Evolutionary conservation across 2,329 filamentous ascomycete species (phyloP).

Genomic region (Diaporthe sp.): DNA sequence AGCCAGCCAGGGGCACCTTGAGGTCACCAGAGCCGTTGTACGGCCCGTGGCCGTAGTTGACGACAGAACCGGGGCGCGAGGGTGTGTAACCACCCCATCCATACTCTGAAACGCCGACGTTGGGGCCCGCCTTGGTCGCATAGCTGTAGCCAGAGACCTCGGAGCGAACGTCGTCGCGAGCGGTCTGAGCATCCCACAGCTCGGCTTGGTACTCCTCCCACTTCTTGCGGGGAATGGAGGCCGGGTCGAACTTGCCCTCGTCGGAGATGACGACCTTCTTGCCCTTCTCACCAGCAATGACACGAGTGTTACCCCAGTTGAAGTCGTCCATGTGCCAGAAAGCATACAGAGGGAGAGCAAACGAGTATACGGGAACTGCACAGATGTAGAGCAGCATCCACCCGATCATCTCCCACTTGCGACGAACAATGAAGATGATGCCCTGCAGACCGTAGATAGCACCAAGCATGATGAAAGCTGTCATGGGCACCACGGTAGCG

Average conservation of each 20-base stretch:
- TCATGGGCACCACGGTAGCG: slow-evolving; percentile 79
- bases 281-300: slow-evolving; percentile 94
- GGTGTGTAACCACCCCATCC: slow-evolving; percentile 70
- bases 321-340: slow-evolving; percentile 99
- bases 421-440: slow-evolving; percentile 94
- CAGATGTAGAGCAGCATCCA: slow-evolving; percentile 98
- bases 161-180: slow-evolving; percentile 84
- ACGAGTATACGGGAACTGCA: slow-evolving; percentile 92
- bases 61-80: slow-evolving; percentile 69
- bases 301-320: slow-evolving; percentile 98
- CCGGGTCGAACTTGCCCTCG: slow-evolving; percentile 97
- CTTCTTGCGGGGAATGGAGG: slow-evolving; percentile 94
- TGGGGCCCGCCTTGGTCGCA: slow-evolving; percentile 78
- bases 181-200: slow-evolving; percentile 93
- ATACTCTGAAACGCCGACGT: slow-evolving; percentile 75
- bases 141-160: slow-evolving; percentile 96
- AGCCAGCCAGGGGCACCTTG: slow-evolving; percentile 59
- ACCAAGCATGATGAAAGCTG: slow-evolving; percentile 89
- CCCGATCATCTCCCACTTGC: slow-evolving; percentile 99
- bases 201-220: slow-evolving; percentile 99
- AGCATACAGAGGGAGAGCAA: slow-evolving; percentile 89
- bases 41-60: slow-evolving; percentile 60
- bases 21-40: slow-evolving; percentile 62
- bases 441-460: slow-evolving; percentile 98
- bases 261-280: slow-evolving; percentile 94